These are phyloP conservation scores for Saussurea involucrata DNA, from an alignment of 129 eudicot species.

Conservation along the genomic window DNA sequence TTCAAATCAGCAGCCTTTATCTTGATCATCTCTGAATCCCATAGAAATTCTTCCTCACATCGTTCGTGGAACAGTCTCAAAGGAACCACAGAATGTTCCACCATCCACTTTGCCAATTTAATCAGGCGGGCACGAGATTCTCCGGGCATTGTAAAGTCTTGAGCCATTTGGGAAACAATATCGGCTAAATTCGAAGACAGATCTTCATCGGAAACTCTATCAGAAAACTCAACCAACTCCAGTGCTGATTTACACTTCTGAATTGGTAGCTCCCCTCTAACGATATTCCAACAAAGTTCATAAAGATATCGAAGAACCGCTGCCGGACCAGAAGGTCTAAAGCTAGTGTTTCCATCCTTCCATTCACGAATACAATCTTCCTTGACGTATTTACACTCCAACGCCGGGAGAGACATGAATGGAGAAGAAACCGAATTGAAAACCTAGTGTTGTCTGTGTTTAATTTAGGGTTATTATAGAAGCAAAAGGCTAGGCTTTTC, in stretches of 20 bases:
- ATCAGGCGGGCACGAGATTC: slow-evolving; percentile 80
- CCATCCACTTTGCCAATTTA: slow-evolving; percentile 95
- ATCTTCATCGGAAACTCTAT: slow-evolving; percentile 49
- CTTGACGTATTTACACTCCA: slow-evolving; percentile 60
- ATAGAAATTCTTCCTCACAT: slow-evolving; percentile 97
- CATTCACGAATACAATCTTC: slow-evolving; percentile 77
- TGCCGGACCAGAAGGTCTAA: slow-evolving; percentile 49
- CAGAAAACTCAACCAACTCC: slow-evolving; percentile 69
- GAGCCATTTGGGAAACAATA: slow-evolving; percentile 90
- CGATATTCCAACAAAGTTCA: slow-evolving; percentile 80
- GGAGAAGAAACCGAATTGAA: slow-evolving; percentile 3
- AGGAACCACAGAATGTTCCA: slow-evolving; percentile 82
- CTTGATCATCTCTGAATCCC: slow-evolving; percentile 97
- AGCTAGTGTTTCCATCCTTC: slow-evolving; percentile 57
- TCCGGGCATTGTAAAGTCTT: slow-evolving; percentile 73
- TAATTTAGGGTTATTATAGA: not conserved
- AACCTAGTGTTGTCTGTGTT: slow-evolving; percentile 22
- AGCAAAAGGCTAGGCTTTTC: slow-evolving; percentile 15
- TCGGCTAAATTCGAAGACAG: slow-evolving; percentile 76
- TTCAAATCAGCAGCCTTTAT: slow-evolving; percentile 95
- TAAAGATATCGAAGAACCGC: slow-evolving; percentile 74
- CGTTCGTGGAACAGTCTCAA: slow-evolving; percentile 95
- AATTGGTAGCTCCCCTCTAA: slow-evolving; percentile 75
- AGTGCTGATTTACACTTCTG: slow-evolving; percentile 84
- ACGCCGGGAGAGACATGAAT: slow-evolving; percentile 69